Evolutionary conservation across 2,329 filamentous ascomycete species (phyloP).

Genomic region (Elsinoe batatas): DNA sequence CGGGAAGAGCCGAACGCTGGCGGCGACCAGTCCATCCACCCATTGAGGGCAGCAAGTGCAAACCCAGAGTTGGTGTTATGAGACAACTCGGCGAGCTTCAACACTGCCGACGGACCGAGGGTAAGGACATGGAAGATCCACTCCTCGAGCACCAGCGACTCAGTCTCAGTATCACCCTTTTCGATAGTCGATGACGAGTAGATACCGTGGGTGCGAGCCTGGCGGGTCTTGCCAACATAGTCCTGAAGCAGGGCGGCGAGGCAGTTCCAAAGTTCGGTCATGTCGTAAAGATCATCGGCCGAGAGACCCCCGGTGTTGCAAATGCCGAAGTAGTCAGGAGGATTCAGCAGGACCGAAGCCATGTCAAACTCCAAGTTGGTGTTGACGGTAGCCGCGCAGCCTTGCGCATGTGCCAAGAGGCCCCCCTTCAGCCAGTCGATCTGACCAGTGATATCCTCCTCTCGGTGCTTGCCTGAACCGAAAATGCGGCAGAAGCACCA

Average conservation of each 20-base stretch:
- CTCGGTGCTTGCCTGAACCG: slow-evolving; percentile 47
- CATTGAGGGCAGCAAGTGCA: slow-evolving; percentile 41
- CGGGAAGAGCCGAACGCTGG: slow-evolving; percentile 39
- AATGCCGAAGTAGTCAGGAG: slow-evolving; percentile 47
- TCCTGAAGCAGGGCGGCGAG: slow-evolving; percentile 46
- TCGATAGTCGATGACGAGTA: slow-evolving; percentile 41
- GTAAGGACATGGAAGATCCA: slow-evolving; percentile 53
- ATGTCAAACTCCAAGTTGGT: slow-evolving; percentile 40
- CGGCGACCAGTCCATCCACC: slow-evolving; percentile 48
- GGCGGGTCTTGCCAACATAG: slow-evolving; percentile 44
- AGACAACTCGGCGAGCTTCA: slow-evolving; percentile 39
- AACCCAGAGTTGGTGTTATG: slow-evolving; percentile 37
- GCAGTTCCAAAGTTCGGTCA: slow-evolving; percentile 56
- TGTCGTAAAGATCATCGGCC: slow-evolving; percentile 50
- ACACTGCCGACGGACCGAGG: slow-evolving; percentile 46
- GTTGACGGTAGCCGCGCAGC: slow-evolving; percentile 36
- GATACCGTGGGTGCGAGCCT: slow-evolving; percentile 47
- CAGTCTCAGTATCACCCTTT: slow-evolving; percentile 41
- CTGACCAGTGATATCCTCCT: slow-evolving; percentile 50
- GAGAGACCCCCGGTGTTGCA: slow-evolving; percentile 48
- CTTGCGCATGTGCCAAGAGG: slow-evolving; percentile 38
- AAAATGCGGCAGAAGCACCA: slow-evolving; percentile 59
- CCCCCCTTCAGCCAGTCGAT: slow-evolving; percentile 55
- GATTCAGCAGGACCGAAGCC: slow-evolving; percentile 45
- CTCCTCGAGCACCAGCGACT: slow-evolving; percentile 48